A percentile compares a stretch with the other conserved stretches of the same genome.
Conservation (phyloP, 164 flowering plant species). For the Vitis labrusca region DNA sequence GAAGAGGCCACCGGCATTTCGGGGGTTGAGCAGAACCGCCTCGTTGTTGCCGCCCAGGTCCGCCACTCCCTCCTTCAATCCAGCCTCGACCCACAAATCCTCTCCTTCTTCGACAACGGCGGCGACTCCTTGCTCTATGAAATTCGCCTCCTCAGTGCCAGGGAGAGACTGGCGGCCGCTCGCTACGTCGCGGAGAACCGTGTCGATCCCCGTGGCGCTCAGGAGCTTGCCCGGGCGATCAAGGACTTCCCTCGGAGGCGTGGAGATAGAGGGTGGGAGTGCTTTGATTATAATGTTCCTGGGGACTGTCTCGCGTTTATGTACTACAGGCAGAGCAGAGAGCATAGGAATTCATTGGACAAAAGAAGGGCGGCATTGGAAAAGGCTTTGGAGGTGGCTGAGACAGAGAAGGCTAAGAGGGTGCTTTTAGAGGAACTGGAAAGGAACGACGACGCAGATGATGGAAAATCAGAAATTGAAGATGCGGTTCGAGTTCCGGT, state of each 20-base stretch:
- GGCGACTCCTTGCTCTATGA: conserved; percentile 77
- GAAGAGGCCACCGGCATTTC: conserved; percentile 89
- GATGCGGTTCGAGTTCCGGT: conserved; percentile 59
- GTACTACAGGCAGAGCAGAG: conserved; percentile 64
- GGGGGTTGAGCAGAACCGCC: conserved; percentile 78
- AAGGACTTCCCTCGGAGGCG: conserved; percentile 77
- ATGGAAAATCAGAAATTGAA: conserved; percentile 14
- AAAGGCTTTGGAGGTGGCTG: conserved; percentile 53
- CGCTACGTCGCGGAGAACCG: conserved; percentile 27
- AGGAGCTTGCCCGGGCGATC: conserved; percentile 78
- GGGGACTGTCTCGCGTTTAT: conserved; percentile 78
- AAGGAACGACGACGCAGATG: conserved; percentile 22
- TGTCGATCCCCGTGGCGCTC: conserved; percentile 47
- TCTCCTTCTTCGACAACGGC: conserved; percentile 52
- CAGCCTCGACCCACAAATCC: conserved; percentile 33
- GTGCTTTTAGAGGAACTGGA: conserved; percentile 42
- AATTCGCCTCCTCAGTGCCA: conserved; percentile 53
- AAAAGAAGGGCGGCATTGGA: conserved; percentile 36
- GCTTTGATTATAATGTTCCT: conserved; percentile 46
- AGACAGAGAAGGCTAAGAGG: conserved; percentile 49
- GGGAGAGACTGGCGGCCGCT: conserved; percentile 62
- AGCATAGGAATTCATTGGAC: conserved; percentile 44
- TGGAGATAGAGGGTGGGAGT: conserved; percentile 65
- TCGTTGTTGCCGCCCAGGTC: conserved; percentile 74
- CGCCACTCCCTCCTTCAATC: conserved; percentile 60